Percentiles rank a stretch among this genome's conserved stretches.
These are phyloP conservation scores for Sphaerulina musiva DNA, from an alignment of 2,329 filamentous ascomycete genomes.

Conservation along the genomic window DNA sequence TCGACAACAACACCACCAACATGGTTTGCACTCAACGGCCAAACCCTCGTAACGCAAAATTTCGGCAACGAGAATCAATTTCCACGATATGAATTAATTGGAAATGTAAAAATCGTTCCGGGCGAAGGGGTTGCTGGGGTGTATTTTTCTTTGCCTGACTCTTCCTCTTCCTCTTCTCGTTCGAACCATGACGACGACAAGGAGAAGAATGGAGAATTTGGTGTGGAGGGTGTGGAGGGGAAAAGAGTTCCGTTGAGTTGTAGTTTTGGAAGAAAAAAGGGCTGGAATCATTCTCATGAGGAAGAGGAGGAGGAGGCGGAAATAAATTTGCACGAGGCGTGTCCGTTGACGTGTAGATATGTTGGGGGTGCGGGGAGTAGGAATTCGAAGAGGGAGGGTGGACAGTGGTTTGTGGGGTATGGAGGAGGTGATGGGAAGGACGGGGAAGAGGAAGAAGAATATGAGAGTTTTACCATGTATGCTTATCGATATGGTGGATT, in stretches of 20 bases:
- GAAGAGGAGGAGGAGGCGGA: background rate
- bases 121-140: background rate
- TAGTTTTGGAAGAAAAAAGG: background rate
- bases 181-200: background rate
- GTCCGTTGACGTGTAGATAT: constrained; percentile 7
- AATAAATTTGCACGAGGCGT: background rate
- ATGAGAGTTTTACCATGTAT: background rate
- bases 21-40: constrained; percentile 5
- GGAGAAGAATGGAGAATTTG: background rate
- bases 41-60: background rate
- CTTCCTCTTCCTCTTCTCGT: no score
- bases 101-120: background rate
- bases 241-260: background rate
- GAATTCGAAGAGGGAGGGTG: background rate
- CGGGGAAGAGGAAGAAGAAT: background rate
- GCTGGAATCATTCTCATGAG: no score
- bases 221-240: no score
- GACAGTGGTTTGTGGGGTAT: constrained; percentile 2
- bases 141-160: background rate
- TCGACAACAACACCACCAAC: background rate
- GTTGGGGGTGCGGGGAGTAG: background rate
- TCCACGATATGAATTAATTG: constrained; percentile 10
- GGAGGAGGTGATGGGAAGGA: background rate
- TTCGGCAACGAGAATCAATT: background rate
- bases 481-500: constrained; percentile 3